Percentiles rank a stretch among this genome's conserved stretches.
phyloP scores from a whole-genome alignment of 2,329 filamentous ascomycete species.

The Trichoderma semiorbis region DNA sequence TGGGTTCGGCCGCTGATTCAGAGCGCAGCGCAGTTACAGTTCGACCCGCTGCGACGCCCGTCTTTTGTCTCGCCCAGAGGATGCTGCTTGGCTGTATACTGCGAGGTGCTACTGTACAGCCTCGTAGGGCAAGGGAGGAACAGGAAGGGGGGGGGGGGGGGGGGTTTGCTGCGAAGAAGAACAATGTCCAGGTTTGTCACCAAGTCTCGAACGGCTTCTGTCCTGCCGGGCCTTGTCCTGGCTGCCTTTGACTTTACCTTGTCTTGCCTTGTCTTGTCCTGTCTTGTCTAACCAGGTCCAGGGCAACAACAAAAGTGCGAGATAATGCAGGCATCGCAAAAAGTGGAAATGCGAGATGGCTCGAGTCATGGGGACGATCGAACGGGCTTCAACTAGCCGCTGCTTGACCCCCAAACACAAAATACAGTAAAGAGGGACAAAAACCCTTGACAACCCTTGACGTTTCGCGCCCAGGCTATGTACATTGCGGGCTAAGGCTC shows the following conservation, averaged over 20 bases:
- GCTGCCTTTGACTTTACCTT: neutral
- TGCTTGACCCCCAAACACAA: neutral
- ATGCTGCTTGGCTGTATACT: neutral
- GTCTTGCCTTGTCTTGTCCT: neutral
- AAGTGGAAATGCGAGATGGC: neutral
- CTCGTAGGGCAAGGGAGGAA: neutral
- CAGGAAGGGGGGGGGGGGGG: neutral
- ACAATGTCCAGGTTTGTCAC: neutral
- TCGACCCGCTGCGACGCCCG: neutral
- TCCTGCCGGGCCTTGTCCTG: neutral
- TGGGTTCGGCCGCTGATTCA: neutral
- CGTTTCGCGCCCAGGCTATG: neutral
- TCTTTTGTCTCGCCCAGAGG: neutral
- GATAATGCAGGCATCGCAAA: conserved; percentile 4
- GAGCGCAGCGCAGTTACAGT: neutral
- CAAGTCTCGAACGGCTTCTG: neutral
- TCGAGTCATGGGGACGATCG: neutral
- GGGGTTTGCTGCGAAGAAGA: neutral
- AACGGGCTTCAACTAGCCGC: neutral
- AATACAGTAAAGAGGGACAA: neutral
- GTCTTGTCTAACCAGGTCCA: neutral
- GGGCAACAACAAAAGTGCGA: neutral
- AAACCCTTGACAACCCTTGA: neutral
- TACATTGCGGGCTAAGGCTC: neutral
- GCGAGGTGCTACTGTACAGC: neutral